Percentiles rank a stretch among this genome's conserved stretches.
Evolutionary conservation across 2,329 filamentous ascomycete genomes (phyloP).

Genomic region (Paraconiothyrium brasiliense): DNA sequence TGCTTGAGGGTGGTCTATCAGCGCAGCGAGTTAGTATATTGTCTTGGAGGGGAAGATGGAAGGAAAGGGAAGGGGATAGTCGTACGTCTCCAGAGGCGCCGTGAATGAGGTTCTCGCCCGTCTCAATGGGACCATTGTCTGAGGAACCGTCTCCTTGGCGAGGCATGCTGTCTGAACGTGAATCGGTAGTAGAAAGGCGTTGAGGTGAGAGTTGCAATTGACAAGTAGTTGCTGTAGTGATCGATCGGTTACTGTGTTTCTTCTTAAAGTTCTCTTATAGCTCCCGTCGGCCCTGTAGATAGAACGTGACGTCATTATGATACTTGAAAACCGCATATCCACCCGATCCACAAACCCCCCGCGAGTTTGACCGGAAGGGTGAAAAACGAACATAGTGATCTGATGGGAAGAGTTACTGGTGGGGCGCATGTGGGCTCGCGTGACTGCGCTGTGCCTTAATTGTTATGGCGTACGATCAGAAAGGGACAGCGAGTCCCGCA

Average conservation of each 20-base stretch:
- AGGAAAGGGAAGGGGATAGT: constrained; percentile 2
- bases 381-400: not conserved
- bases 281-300: not conserved
- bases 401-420: not conserved
- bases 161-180: constrained; percentile 45
- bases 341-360: not conserved
- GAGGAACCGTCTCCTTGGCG: constrained; percentile 53
- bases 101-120: constrained; percentile 49
- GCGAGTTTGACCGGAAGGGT: not conserved
- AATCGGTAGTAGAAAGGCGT: not conserved
- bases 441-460: not conserved
- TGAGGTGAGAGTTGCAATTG: not conserved
- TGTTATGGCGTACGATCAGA: not conserved
- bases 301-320: constrained; percentile 7
- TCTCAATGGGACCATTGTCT: constrained; percentile 52
- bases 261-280: not conserved
- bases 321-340: not conserved
- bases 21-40: constrained; percentile 4
- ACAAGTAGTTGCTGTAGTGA: not conserved
- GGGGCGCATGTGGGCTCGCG: constrained; percentile 1
- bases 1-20: constrained; percentile 43
- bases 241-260: not conserved
- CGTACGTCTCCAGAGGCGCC: constrained; percentile 49
- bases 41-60: not conserved
- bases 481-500: not conserved